Percentiles rank a stretch among this genome's conserved stretches.
Evolutionary conservation across 1,284 basidiomycete genomes (phyloP).

Genomic region (Vanrija pseudolonga): DNA sequence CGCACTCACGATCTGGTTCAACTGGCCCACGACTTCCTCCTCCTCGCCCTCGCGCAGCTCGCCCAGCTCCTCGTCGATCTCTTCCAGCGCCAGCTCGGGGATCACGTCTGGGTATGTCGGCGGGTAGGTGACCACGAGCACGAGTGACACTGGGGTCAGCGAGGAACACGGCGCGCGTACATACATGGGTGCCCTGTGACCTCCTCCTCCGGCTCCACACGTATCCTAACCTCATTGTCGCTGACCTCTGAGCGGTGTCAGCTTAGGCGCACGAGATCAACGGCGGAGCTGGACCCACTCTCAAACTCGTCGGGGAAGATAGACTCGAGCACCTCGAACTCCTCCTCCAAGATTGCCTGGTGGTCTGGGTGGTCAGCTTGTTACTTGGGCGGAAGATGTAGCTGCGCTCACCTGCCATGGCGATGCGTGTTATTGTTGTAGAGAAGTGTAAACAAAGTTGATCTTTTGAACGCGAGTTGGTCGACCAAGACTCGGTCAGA

Average conservation of each 20-base stretch:
- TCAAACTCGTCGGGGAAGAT: constrained; percentile 92
- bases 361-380: constrained; percentile 36
- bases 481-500: no score
- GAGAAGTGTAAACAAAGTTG: no score
- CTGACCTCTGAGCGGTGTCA: constrained; percentile 66
- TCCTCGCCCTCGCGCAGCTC: constrained; percentile 57
- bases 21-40: constrained; percentile 60
- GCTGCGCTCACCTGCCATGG: no score
- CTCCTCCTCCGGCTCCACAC: constrained; percentile 80
- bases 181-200: constrained; percentile 32
- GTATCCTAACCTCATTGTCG: constrained; percentile 75
- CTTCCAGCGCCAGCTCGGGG: constrained; percentile 68
- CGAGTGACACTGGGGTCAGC: constrained; percentile 62
- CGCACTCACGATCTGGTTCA: constrained; percentile 62
- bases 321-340: constrained; percentile 90
- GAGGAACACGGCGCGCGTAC: neutral
- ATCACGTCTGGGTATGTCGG: constrained; percentile 69
- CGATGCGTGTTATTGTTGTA: no score
- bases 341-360: constrained; percentile 60
- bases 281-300: constrained; percentile 59
- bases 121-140: constrained; percentile 67
- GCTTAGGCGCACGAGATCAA: constrained; percentile 50
- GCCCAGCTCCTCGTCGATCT: constrained; percentile 54
- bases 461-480: no score
- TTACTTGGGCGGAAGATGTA: no score